These are phyloP conservation scores for Beauveria rudraprayagi DNA, from an alignment of 2,329 filamentous ascomycete species.

Conservation along the genomic window DNA sequence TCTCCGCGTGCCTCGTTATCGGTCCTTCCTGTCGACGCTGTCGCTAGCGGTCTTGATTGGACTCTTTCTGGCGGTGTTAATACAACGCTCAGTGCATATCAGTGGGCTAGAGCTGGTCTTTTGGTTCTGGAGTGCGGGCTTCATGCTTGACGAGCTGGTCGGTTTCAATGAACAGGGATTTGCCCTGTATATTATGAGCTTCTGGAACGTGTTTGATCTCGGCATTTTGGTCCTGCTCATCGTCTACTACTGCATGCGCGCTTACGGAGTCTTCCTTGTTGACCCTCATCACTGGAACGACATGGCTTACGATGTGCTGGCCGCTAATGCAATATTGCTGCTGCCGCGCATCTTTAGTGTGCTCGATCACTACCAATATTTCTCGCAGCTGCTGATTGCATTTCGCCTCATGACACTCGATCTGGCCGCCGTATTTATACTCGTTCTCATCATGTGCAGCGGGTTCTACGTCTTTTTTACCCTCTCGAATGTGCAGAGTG, in stretches of 20 bases:
- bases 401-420: constrained; percentile 93
- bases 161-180: constrained; percentile 97
- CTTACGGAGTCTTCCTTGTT: constrained; percentile 79
- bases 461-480: constrained; percentile 96
- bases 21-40: constrained; percentile 80
- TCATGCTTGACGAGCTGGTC: constrained; percentile 93
- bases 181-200: constrained; percentile 92
- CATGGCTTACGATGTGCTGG: constrained; percentile 89
- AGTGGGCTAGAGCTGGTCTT: constrained; percentile 81
- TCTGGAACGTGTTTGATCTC: constrained; percentile 94
- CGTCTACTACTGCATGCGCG: constrained; percentile 80
- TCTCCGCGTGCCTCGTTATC: constrained; percentile 82
- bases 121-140: constrained; percentile 96
- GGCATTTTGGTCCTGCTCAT: constrained; percentile 81
- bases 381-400: constrained; percentile 87
- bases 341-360: constrained; percentile 89
- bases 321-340: constrained; percentile 80
- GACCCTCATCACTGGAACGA: constrained; percentile 68
- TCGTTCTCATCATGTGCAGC: constrained; percentile 82
- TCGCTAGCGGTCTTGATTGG: constrained; percentile 80
- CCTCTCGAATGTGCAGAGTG: constrained; percentile 63
- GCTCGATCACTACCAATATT: constrained; percentile 91
- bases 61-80: constrained; percentile 76
- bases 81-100: constrained; percentile 68
- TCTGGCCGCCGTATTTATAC: constrained; percentile 71